Conservation (phyloP, 2,329 filamentous ascomycete genomes). For the Xylariaceae sp. region DNA sequence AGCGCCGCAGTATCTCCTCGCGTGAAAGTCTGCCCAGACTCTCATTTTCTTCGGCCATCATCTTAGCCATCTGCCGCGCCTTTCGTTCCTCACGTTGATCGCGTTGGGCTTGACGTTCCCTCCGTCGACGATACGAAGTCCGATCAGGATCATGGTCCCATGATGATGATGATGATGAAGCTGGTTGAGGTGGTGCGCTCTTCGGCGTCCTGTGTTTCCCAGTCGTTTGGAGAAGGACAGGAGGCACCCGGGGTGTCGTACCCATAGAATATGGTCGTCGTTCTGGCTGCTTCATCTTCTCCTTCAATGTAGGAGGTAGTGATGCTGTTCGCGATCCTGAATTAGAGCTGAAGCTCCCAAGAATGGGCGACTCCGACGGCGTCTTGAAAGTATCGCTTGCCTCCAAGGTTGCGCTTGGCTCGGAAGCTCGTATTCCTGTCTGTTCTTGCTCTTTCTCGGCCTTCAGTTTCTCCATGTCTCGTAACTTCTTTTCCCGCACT, state of each 20-base stretch:
- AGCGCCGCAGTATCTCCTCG: constrained; percentile 36
- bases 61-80: constrained; percentile 26
- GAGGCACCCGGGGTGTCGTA: constrained; percentile 5
- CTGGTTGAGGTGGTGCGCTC: constrained; percentile 11
- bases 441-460: not conserved
- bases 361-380: not conserved
- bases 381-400: not conserved
- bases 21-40: constrained; percentile 20
- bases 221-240: constrained; percentile 4
- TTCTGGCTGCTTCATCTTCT: constrained; percentile 14
- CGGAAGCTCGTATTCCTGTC: not conserved
- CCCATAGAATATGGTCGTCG: constrained; percentile 11
- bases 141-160: constrained; percentile 1
- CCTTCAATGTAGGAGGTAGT: not conserved
- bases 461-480: constrained; percentile 21
- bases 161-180: constrained; percentile 10
- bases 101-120: constrained; percentile 16
- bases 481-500: constrained; percentile 23
- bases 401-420: not conserved
- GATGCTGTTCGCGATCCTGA: not conserved
- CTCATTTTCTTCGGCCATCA: constrained; percentile 25
- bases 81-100: constrained; percentile 16
- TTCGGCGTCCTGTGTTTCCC: constrained; percentile 6
- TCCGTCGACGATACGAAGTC: constrained; percentile 16
- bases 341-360: not conserved